Percentiles rank a stretch among this genome's conserved stretches.
These are phyloP conservation scores for Cyphellophora attinorum DNA, from an alignment of 2,329 filamentous ascomycete species.

Conservation along the genomic window DNA sequence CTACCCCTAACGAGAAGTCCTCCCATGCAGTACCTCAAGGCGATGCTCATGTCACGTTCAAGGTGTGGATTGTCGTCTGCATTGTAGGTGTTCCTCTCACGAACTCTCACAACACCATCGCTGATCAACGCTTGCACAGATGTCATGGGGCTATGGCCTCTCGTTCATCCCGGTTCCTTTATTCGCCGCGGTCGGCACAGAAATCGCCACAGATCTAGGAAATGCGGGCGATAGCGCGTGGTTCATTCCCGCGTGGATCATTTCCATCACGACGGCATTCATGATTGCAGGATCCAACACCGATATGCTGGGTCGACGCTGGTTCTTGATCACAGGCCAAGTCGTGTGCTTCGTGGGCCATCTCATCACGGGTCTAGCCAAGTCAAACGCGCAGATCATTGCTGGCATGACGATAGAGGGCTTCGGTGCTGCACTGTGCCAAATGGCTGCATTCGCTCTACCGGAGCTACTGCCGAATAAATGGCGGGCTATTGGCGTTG, in stretches of 20 bases:
- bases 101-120: no score
- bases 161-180: constrained; percentile 11
- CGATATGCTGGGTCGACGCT: constrained; percentile 38
- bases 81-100: no score
- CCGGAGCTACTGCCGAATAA: constrained; percentile 36
- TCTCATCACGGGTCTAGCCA: constrained; percentile 30
- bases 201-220: constrained; percentile 5
- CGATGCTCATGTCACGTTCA: constrained; percentile 18
- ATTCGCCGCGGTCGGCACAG: constrained; percentile 6
- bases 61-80: constrained; percentile 21
- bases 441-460: constrained; percentile 34
- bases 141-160: constrained; percentile 10
- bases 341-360: constrained; percentile 29
- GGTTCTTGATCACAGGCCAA: constrained; percentile 37
- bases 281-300: constrained; percentile 25
- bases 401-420: constrained; percentile 33
- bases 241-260: constrained; percentile 9
- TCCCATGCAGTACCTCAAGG: no score
- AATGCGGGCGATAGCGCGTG: constrained; percentile 4
- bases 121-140: no score
- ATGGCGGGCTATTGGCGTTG: constrained; percentile 36
- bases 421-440: constrained; percentile 36
- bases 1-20: no score
- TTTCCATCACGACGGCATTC: constrained; percentile 7
- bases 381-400: constrained; percentile 29